Conservation (phyloP, 176 grass and related monocot species). For the Triticum turgidum region DNA sequence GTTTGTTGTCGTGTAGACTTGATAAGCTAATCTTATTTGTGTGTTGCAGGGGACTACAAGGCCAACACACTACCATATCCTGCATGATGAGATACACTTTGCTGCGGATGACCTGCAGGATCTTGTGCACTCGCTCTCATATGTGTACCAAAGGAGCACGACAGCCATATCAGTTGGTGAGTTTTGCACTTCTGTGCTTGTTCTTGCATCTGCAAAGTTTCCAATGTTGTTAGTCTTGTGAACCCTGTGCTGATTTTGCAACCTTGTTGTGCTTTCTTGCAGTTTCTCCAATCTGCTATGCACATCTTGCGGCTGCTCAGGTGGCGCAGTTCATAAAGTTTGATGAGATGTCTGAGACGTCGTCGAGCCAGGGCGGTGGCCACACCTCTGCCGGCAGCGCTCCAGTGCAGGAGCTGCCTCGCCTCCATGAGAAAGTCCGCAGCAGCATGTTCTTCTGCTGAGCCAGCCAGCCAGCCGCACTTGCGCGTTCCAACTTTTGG, state of each 20-base stretch:
- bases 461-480: background rate
- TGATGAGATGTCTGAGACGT: slow-evolving; percentile 66
- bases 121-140: slow-evolving; percentile 78
- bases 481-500: background rate
- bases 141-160: slow-evolving; percentile 98
- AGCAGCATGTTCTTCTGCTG: slow-evolving; percentile 96
- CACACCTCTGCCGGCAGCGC: slow-evolving; percentile 38
- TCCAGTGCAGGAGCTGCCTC: slow-evolving; percentile 67
- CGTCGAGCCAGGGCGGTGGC: slow-evolving; percentile 61
- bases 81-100: slow-evolving; percentile 91
- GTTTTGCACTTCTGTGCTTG: background rate
- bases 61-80: slow-evolving; percentile 85
- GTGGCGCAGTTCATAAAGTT: slow-evolving; percentile 86
- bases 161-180: slow-evolving; percentile 91
- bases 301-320: slow-evolving; percentile 73
- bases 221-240: background rate
- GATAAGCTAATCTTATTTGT: background rate
- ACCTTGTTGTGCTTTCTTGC: background rate
- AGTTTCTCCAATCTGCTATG: slow-evolving; percentile 93
- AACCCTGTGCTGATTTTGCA: background rate
- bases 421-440: slow-evolving; percentile 68
- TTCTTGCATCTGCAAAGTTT: background rate
- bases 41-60: slow-evolving; percentile 71
- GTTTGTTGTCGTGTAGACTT: background rate
- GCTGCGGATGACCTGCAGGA: slow-evolving; percentile 76